These are phyloP conservation scores for Saksenaea vasiformis DNA, from an alignment of 371 early-diverging fungal genomes.

Conservation along the genomic window DNA sequence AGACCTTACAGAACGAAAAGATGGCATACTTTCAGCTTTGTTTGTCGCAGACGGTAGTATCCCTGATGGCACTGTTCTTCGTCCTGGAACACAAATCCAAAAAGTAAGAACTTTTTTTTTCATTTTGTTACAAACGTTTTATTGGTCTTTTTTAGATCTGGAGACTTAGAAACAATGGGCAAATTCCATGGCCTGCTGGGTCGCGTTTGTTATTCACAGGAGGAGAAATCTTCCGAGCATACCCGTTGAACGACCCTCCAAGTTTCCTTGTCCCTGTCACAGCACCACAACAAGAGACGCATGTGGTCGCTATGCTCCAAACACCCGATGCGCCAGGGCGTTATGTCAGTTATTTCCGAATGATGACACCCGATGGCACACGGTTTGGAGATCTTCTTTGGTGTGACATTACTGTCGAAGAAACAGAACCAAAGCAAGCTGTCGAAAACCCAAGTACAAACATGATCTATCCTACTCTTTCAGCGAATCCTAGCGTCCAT, in stretches of 20 bases:
- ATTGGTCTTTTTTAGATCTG: constrained; percentile 54
- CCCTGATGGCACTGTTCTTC: constrained; percentile 63
- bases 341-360: constrained; percentile 65
- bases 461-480: constrained; percentile 21
- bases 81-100: constrained; percentile 48
- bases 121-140: neutral
- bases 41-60: constrained; percentile 73
- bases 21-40: constrained; percentile 21
- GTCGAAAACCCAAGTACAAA: neutral
- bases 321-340: constrained; percentile 65
- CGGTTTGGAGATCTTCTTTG: constrained; percentile 70
- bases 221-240: constrained; percentile 34
- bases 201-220: constrained; percentile 57
- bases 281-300: constrained; percentile 51
- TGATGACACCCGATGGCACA: constrained; percentile 58
- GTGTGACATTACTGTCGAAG: constrained; percentile 64
- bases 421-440: constrained; percentile 12
- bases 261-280: constrained; percentile 49
- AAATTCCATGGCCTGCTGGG: constrained; percentile 62
- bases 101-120: constrained; percentile 27
- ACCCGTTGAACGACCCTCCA: constrained; percentile 16
- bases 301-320: constrained; percentile 62
- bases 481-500: neutral
- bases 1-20: neutral
- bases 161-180: constrained; percentile 70